Conservation (phyloP, 768 basidiomycete species). For the Rhodosporidiobolus sp. region DNA sequence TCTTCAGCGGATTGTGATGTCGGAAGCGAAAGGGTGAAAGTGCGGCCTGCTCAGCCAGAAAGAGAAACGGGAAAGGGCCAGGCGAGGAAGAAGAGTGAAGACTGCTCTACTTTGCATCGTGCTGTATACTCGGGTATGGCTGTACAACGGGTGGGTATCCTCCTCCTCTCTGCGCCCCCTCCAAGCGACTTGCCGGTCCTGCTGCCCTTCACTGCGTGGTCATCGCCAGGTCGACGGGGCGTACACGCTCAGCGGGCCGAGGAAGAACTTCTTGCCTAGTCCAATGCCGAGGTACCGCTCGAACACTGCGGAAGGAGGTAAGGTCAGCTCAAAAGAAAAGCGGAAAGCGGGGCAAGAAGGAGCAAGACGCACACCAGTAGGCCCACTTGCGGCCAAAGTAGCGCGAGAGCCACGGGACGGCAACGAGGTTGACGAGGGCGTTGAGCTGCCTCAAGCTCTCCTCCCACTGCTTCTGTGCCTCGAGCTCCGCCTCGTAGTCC, state of each 20-base stretch:
- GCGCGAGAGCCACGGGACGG: constrained; percentile 24
- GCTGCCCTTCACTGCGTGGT: neutral
- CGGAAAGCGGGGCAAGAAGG: too few relatives aligned
- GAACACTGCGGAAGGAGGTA: constrained; percentile 14
- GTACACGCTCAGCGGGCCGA: constrained; percentile 5
- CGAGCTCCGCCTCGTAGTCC: constrained; percentile 2
- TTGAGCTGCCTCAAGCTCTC: constrained; percentile 26
- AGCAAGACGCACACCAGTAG: constrained; percentile 15
- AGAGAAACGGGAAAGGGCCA: too few relatives aligned
- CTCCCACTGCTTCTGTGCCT: constrained; percentile 36
- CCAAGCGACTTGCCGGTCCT: neutral
- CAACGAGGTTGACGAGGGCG: constrained; percentile 26
- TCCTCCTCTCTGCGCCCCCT: neutral
- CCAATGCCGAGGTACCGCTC: constrained; percentile 29
- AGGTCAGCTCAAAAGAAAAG: neutral
- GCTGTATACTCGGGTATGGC: too few relatives aligned
- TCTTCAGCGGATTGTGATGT: too few relatives aligned
- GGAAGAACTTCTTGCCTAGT: constrained; percentile 24
- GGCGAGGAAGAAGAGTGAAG: too few relatives aligned
- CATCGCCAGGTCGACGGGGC: neutral
- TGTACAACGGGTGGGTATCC: neutral
- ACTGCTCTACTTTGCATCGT: too few relatives aligned
- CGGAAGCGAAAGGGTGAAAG: too few relatives aligned
- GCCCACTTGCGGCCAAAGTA: constrained; percentile 36
- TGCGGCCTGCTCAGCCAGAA: too few relatives aligned